Conservation (phyloP, 352 stramenopile species). For the Phytophthora megakarya region DNA sequence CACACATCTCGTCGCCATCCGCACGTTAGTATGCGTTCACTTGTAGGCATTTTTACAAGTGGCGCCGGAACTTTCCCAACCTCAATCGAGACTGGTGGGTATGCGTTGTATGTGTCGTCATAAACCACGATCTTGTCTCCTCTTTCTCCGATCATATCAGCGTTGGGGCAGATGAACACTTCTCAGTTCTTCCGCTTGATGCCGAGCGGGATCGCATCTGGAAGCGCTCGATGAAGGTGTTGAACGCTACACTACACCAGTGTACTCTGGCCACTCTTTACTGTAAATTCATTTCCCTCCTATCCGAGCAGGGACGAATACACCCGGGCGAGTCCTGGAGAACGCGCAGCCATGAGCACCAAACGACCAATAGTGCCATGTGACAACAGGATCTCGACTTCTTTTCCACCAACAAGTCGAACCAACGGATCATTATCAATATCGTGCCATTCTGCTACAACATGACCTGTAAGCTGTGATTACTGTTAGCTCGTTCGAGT, state of each 20-base stretch:
- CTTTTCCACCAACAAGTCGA: conserved; percentile 70
- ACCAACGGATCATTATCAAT: conserved; percentile 87
- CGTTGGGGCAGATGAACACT: conserved; percentile 59
- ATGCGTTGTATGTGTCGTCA: conserved; percentile 85
- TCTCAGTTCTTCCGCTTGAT: conserved; percentile 64
- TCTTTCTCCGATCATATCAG: conserved; percentile 32
- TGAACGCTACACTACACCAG: conserved; percentile 64
- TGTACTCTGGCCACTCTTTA: conserved; percentile 84
- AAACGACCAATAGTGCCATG: conserved; percentile 88
- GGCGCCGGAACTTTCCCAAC: conserved; percentile 38
- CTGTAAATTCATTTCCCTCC: conserved; percentile 91
- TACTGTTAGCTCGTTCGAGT: background rate
- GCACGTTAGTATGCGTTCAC: conserved; percentile 82
- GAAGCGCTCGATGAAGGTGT: conserved; percentile 67
- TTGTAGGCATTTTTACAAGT: conserved; percentile 17
- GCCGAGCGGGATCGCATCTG: conserved; percentile 78
- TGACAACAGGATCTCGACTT: conserved; percentile 84
- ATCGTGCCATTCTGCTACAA: conserved; percentile 86
- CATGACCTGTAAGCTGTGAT: conserved; percentile 62
- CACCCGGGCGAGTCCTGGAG: conserved; percentile 72
- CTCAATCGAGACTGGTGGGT: conserved; percentile 42
- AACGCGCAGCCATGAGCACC: conserved; percentile 84
- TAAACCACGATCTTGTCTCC: conserved; percentile 83
- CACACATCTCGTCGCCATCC: conserved; percentile 89
- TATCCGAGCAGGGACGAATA: conserved; percentile 78